Percentiles rank a stretch among this genome's conserved stretches.
These are phyloP conservation scores for Bipolaris gigantea DNA, from an alignment of 2,329 filamentous ascomycete species.

Conservation along the genomic window DNA sequence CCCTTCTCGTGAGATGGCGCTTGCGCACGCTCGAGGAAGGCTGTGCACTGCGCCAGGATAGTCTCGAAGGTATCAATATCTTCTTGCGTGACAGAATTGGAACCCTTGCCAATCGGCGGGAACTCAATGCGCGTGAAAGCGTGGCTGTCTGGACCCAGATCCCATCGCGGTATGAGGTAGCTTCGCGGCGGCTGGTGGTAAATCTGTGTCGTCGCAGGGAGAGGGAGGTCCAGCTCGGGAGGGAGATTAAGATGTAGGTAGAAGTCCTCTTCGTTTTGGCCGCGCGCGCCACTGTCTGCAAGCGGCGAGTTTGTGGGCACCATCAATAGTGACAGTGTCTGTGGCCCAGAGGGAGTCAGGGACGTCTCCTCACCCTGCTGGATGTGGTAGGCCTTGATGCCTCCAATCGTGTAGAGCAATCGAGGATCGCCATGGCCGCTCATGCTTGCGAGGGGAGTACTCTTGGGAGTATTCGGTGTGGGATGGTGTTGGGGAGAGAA, in stretches of 20 bases:
- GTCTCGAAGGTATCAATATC: constrained; percentile 97
- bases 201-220: constrained; percentile 94
- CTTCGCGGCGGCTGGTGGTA: constrained; percentile 92
- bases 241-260: constrained; percentile 94
- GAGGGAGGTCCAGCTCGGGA: constrained; percentile 87
- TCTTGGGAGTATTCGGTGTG: constrained; percentile 13
- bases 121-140: constrained; percentile 95
- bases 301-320: constrained; percentile 83
- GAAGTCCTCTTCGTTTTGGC: constrained; percentile 76
- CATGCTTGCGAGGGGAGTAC: constrained; percentile 38
- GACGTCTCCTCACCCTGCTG: constrained; percentile 81
- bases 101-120: constrained; percentile 68
- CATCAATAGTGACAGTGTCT: constrained; percentile 93
- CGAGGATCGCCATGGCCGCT: constrained; percentile 58
- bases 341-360: constrained; percentile 81
- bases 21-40: constrained; percentile 83
- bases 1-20: constrained; percentile 54
- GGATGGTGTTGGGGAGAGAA: neutral
- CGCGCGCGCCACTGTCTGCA: constrained; percentile 58
- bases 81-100: constrained; percentile 72
- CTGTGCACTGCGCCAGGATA: constrained; percentile 95
- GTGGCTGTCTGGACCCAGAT: constrained; percentile 82
- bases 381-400: constrained; percentile 89
- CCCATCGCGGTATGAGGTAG: constrained; percentile 95
- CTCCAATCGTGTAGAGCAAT: constrained; percentile 66